phyloP scores from a whole-genome alignment of 2,329 filamentous ascomycete genomes.

The Aureobasidium subglaciale region DNA sequence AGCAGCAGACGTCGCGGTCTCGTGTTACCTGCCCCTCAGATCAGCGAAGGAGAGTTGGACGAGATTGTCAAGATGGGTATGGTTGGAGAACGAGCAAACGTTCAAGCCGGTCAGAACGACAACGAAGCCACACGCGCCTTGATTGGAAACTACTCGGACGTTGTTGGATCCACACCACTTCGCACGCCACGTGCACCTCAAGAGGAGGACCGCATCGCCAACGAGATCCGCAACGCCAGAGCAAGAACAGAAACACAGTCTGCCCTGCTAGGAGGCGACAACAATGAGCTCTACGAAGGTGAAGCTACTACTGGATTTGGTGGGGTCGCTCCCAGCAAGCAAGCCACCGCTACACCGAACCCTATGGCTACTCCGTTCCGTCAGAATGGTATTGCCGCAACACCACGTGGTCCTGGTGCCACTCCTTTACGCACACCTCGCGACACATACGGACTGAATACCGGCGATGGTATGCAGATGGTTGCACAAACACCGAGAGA shows the following conservation, averaged over 20 bases:
- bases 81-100: slow-evolving; percentile 77
- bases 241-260: slow-evolving; percentile 91
- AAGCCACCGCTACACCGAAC: slow-evolving; percentile 84
- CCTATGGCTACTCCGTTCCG: slow-evolving; percentile 86
- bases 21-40: slow-evolving; percentile 81
- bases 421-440: slow-evolving; percentile 84
- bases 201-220: slow-evolving; percentile 91
- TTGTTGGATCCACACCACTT: slow-evolving; percentile 78
- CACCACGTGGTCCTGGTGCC: slow-evolving; percentile 57
- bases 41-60: slow-evolving; percentile 86
- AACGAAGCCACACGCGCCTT: slow-evolving; percentile 80
- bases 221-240: slow-evolving; percentile 90
- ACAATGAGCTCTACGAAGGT: slow-evolving; percentile 79
- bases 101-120: slow-evolving; percentile 67
- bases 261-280: slow-evolving; percentile 86
- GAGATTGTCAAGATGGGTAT: slow-evolving; percentile 99
- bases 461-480: slow-evolving; percentile 59
- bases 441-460: slow-evolving; percentile 79
- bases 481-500: slow-evolving; percentile 72
- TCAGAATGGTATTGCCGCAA: slow-evolving; percentile 54
- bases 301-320: slow-evolving; percentile 80
- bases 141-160: slow-evolving; percentile 75
- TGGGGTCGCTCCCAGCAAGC: slow-evolving; percentile 70
- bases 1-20: slow-evolving; percentile 84
- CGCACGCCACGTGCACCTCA: slow-evolving; percentile 85